phyloP scores from a whole-genome alignment of 768 basidiomycete genomes.

The Trametes cingulata region DNA sequence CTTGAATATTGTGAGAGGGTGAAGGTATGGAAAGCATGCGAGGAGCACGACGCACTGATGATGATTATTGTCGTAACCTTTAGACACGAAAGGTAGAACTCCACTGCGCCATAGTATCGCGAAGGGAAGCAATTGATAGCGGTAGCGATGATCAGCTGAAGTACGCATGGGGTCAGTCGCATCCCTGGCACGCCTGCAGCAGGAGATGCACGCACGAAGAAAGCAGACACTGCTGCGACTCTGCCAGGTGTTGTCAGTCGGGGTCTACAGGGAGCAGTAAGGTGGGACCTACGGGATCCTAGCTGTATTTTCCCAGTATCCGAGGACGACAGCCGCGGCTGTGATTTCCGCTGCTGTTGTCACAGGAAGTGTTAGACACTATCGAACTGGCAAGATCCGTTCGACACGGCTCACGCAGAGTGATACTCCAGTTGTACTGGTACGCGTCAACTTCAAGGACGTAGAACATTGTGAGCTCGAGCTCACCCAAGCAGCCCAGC shows the following conservation, averaged over 20 bases:
- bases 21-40: conserved; percentile 35
- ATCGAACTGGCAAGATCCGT: background rate
- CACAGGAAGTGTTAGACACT: conserved; percentile 23
- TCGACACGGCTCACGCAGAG: conserved; percentile 25
- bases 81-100: conserved; percentile 35
- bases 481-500: conserved; percentile 48
- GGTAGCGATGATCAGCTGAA: conserved; percentile 27
- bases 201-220: conserved; percentile 32
- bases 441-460: conserved; percentile 30
- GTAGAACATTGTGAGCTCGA: too few relatives aligned
- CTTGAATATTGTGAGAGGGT: background rate
- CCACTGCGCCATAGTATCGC: conserved; percentile 29
- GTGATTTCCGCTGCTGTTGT: conserved; percentile 47
- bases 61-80: conserved; percentile 34
- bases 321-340: conserved; percentile 51
- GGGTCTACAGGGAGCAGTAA: background rate
- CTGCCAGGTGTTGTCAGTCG: background rate
- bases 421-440: conserved; percentile 32
- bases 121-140: conserved; percentile 30
- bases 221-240: conserved; percentile 10
- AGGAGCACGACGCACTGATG: conserved; percentile 27
- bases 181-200: conserved; percentile 18
- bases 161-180: conserved; percentile 20
- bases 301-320: conserved; percentile 41
- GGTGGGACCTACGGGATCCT: conserved; percentile 2